These are phyloP conservation scores for Metschnikowia gruessii DNA, from an alignment of 805 yeast species.

Conservation along the genomic window DNA sequence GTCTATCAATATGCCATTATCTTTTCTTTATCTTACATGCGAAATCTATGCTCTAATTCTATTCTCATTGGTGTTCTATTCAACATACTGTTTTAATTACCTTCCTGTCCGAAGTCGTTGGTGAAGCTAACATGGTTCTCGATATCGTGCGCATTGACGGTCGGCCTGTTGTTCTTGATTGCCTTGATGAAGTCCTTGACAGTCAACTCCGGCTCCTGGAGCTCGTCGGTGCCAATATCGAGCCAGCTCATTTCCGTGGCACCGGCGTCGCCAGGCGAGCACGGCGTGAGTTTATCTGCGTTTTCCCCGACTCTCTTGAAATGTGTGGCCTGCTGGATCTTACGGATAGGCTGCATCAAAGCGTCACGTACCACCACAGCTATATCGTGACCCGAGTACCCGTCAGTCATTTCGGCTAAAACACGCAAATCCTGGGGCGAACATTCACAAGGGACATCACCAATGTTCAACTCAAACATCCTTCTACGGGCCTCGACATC, in stretches of 20 bases:
- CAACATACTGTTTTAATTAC: constrained; percentile 47
- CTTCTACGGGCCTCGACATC: constrained; percentile 87
- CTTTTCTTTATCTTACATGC: too few species aligned
- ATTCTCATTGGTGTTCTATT: not conserved
- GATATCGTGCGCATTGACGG: constrained; percentile 85
- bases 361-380: constrained; percentile 97
- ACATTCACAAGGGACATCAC: constrained; percentile 80
- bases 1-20: too few species aligned
- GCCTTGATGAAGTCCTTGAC: constrained; percentile 93
- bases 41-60: not conserved
- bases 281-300: constrained; percentile 68
- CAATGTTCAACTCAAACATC: constrained; percentile 94
- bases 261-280: constrained; percentile 92
- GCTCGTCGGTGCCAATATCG: constrained; percentile 83
- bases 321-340: constrained; percentile 94
- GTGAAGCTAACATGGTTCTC: constrained; percentile 84
- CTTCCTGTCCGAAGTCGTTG: constrained; percentile 95
- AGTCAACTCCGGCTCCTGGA: constrained; percentile 85
- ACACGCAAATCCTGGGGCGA: constrained; percentile 68
- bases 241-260: constrained; percentile 93
- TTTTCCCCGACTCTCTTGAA: constrained; percentile 60
- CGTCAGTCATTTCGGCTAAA: constrained; percentile 91
- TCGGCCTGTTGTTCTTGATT: constrained; percentile 86
- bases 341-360: constrained; percentile 94
- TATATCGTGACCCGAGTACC: constrained; percentile 96